phyloP scores from a whole-genome alignment of 805 yeast genomes.

The Sungouiozyma intestinalis region DNA sequence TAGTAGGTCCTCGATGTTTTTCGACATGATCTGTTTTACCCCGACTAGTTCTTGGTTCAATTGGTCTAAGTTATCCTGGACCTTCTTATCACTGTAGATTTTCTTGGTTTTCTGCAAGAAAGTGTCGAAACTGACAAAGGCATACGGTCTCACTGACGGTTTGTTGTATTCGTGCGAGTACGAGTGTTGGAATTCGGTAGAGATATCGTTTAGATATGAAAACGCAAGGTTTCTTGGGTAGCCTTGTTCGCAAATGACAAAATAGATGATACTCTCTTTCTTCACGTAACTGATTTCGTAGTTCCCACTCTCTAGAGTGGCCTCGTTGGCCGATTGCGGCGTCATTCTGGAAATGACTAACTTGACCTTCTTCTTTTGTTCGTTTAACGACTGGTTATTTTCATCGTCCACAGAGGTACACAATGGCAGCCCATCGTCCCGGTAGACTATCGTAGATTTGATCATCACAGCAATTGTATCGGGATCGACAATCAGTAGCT shows the following conservation, averaged over 20 bases:
- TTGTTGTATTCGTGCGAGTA: slow-evolving; percentile 58
- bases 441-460: slow-evolving; percentile 52
- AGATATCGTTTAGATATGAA: slow-evolving; percentile 72
- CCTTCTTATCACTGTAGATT: slow-evolving; percentile 82
- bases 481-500: too few species aligned
- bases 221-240: slow-evolving; percentile 87
- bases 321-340: slow-evolving; percentile 72
- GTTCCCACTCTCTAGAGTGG: slow-evolving; percentile 68
- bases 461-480: slow-evolving; percentile 45
- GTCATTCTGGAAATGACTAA: slow-evolving; percentile 63
- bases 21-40: slow-evolving; percentile 91
- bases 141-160: slow-evolving; percentile 74
- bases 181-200: slow-evolving; percentile 69
- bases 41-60: slow-evolving; percentile 83
- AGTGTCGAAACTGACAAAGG: slow-evolving; percentile 77
- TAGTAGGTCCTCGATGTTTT: slow-evolving; percentile 87
- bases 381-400: slow-evolving; percentile 46
- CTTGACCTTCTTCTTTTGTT: slow-evolving; percentile 80
- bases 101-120: slow-evolving; percentile 75
- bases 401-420: slow-evolving; percentile 87
- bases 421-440: slow-evolving; percentile 76
- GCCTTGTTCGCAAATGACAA: slow-evolving; percentile 64
- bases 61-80: slow-evolving; percentile 78
- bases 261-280: slow-evolving; percentile 54
- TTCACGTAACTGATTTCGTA: slow-evolving; percentile 69